Conservation (phyloP, 371 early-diverging fungal genomes). For the Mucor velutinosus region DNA sequence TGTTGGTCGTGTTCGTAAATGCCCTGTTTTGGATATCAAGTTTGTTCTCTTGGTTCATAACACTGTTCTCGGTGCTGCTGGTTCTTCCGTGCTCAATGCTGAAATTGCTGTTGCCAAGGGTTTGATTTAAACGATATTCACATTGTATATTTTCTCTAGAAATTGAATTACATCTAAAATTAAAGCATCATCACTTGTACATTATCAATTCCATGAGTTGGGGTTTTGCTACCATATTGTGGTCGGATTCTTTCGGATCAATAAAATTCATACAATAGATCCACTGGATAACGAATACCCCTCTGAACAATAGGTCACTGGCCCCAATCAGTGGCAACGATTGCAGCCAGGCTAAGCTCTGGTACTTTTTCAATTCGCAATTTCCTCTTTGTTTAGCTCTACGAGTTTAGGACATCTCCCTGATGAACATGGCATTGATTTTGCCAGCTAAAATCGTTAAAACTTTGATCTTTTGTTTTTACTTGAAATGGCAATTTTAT, state of each 20-base stretch:
- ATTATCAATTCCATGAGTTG: neutral
- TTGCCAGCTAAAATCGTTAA: too few species aligned
- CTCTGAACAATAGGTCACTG: too few species aligned
- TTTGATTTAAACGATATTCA: slow-evolving; percentile 42
- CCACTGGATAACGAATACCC: too few species aligned
- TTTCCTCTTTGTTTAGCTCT: too few species aligned
- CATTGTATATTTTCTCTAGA: neutral
- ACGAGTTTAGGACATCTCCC: too few species aligned
- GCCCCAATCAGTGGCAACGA: too few species aligned
- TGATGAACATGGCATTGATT: too few species aligned
- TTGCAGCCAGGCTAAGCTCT: too few species aligned
- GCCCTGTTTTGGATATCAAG: slow-evolving; percentile 87
- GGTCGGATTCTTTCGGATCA: neutral
- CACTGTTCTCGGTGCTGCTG: slow-evolving; percentile 96
- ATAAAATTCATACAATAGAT: neutral
- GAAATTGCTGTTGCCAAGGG: slow-evolving; percentile 88
- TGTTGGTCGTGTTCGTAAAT: slow-evolving; percentile 86
- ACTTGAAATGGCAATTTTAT: too few species aligned
- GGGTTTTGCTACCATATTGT: neutral
- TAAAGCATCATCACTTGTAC: neutral
- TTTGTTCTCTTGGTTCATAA: slow-evolving; percentile 92
- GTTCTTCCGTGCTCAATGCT: slow-evolving; percentile 93
- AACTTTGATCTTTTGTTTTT: too few species aligned
- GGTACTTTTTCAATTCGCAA: too few species aligned
- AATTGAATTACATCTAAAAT: neutral